These are phyloP conservation scores for Mycena galopus DNA, from an alignment of 768 basidiomycete species.

Conservation along the genomic window DNA sequence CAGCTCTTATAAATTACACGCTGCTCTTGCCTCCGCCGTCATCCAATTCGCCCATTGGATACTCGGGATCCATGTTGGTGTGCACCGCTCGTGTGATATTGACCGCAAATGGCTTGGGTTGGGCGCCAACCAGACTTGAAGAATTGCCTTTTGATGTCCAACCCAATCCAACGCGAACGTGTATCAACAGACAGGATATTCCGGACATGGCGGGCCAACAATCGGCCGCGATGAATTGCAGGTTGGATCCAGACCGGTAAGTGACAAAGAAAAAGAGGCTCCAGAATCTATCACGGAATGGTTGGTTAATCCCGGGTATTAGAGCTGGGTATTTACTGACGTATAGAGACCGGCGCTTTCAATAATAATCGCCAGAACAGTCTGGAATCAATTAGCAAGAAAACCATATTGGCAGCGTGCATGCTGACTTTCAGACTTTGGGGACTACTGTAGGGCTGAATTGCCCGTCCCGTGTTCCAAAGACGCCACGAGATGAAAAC, in stretches of 20 bases:
- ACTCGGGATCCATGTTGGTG: not conserved
- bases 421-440: no score
- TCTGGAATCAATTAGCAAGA: not conserved
- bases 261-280: not conserved
- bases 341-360: not conserved
- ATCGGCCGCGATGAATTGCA: not conserved
- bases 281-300: no score
- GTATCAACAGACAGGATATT: not conserved
- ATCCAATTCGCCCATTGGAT: no score
- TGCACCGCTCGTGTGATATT: not conserved
- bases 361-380: not conserved
- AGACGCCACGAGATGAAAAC: no score
- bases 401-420: not conserved
- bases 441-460: no score
- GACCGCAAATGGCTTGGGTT: not conserved
- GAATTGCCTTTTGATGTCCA: not conserved
- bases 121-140: not conserved
- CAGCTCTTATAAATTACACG: no score
- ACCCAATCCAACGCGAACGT: not conserved
- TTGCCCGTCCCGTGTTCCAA: no score
- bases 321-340: not conserved
- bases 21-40: no score
- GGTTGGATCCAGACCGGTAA: not conserved
- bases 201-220: not conserved
- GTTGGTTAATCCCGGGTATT: not conserved